phyloP scores from a whole-genome alignment of 106 monocot species.

The Hemerocallis citrina region DNA sequence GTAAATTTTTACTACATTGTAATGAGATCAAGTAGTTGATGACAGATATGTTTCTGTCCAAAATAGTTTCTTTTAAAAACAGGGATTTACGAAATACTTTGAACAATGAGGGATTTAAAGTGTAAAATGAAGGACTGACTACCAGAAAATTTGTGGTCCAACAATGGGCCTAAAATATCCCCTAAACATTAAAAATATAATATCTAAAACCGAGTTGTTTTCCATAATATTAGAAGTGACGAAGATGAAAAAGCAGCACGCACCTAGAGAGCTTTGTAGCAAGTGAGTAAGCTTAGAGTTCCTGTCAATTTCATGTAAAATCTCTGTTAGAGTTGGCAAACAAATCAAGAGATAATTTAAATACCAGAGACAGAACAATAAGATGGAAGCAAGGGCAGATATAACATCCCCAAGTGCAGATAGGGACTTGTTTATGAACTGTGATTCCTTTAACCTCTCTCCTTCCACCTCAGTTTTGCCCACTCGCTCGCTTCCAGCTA shows the following conservation, averaged over 20 bases:
- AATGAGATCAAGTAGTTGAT: no score
- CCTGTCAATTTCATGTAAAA: conserved; percentile 25
- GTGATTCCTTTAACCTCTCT: conserved; percentile 91
- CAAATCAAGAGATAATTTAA: neutral
- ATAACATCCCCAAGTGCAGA: conserved; percentile 95
- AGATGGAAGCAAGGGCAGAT: conserved; percentile 77
- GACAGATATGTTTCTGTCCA: no score
- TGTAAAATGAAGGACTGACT: no score
- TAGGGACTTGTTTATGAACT: conserved; percentile 92
- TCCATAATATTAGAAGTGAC: no score
- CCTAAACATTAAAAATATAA: neutral
- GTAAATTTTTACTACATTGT: no score
- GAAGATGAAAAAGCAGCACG: neutral
- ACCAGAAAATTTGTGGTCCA: no score
- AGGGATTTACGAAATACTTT: no score
- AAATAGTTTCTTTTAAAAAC: no score
- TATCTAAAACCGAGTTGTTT: no score
- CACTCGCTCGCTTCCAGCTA: conserved; percentile 92
- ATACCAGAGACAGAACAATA: neutral
- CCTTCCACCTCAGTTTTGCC: conserved; percentile 86
- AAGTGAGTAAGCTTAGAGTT: conserved; percentile 96
- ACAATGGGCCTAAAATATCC: no score
- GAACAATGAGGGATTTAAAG: no score
- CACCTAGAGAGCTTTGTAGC: conserved; percentile 92
- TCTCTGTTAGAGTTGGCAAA: neutral